These are phyloP conservation scores for Penicillium italicum DNA, from an alignment of 2,329 filamentous ascomycete genomes.

Conservation along the genomic window DNA sequence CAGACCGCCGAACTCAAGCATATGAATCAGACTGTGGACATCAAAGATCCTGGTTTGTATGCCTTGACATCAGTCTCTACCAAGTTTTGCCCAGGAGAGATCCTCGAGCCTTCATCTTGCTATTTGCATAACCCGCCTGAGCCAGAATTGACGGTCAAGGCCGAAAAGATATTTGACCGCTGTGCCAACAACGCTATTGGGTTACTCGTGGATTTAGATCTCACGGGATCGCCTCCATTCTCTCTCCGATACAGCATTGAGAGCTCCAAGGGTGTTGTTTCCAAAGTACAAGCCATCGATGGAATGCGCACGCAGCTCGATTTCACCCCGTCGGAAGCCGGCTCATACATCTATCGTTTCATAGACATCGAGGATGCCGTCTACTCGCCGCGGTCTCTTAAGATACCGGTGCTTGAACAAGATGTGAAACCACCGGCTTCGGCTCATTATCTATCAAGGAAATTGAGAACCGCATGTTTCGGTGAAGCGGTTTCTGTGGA, in stretches of 20 bases:
- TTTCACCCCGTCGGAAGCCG: conserved; percentile 74
- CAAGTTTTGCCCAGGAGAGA: conserved; percentile 77
- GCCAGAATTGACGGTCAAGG: conserved; percentile 68
- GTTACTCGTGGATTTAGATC: conserved; percentile 79
- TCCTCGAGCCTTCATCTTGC: conserved; percentile 92
- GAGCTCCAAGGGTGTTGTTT: conserved; percentile 54
- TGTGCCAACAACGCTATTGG: conserved; percentile 93
- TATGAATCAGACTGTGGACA: conserved; percentile 60
- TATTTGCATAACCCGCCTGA: conserved; percentile 86
- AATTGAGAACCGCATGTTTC: conserved; percentile 67
- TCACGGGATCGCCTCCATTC: conserved; percentile 91
- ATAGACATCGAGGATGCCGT: conserved; percentile 75
- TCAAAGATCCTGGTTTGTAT: conserved; percentile 80
- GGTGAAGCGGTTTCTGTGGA: conserved; percentile 74
- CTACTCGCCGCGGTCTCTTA: conserved; percentile 65
- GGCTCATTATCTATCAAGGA: conserved; percentile 61
- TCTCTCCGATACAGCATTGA: conserved; percentile 72
- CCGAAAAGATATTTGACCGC: conserved; percentile 86
- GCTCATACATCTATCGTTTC: conserved; percentile 84
- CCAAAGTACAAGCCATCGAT: conserved; percentile 56
- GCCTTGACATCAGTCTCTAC: conserved; percentile 76
- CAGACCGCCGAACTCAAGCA: conserved; percentile 53
- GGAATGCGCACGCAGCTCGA: conserved; percentile 80
- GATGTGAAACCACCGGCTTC: conserved; percentile 90
- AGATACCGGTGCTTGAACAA: conserved; percentile 69